phyloP scores from a whole-genome alignment of 441 rosid species.

The Populus hybrid region DNA sequence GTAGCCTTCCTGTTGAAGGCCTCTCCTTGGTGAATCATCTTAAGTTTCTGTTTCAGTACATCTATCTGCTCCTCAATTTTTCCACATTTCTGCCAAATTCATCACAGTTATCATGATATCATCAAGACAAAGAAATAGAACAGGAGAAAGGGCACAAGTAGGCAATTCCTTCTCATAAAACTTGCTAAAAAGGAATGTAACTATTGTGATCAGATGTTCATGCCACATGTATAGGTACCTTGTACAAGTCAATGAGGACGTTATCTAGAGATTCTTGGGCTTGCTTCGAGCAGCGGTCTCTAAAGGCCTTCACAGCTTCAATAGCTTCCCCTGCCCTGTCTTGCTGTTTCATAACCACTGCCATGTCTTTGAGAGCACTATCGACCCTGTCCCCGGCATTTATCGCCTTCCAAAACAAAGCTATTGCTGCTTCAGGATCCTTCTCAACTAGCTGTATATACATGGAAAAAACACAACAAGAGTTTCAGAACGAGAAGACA shows the following conservation, averaged over 20 bases:
- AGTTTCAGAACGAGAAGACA: neutral
- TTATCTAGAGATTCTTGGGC: constrained; percentile 89
- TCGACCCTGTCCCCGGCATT: constrained; percentile 84
- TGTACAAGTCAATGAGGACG: constrained; percentile 84
- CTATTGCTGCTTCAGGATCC: constrained; percentile 76
- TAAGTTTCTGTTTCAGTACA: constrained; percentile 69
- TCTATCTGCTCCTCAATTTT: constrained; percentile 78
- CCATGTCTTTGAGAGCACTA: constrained; percentile 95
- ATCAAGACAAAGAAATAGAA: neutral
- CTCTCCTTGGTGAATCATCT: constrained; percentile 81
- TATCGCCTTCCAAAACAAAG: constrained; percentile 83
- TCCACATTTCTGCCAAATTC: constrained; percentile 77
- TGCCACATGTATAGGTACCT: constrained; percentile 38
- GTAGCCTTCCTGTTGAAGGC: constrained; percentile 87
- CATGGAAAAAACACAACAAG: neutral
- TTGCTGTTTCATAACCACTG: constrained; percentile 80
- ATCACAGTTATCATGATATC: constrained; percentile 52
- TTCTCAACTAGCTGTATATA: constrained; percentile 69
- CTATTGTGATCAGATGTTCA: neutral
- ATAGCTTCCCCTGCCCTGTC: constrained; percentile 66
- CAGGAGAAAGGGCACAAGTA: neutral
- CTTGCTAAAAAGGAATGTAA: neutral
- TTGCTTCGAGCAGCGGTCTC: constrained; percentile 71
- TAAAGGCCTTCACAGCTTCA: constrained; percentile 76
- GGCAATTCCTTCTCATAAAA: neutral